Evolutionary conservation across 768 basidiomycete genomes (phyloP), one percentile per base, ranked within the genome.

Genomic region (Auricularia sp.): DNA sequence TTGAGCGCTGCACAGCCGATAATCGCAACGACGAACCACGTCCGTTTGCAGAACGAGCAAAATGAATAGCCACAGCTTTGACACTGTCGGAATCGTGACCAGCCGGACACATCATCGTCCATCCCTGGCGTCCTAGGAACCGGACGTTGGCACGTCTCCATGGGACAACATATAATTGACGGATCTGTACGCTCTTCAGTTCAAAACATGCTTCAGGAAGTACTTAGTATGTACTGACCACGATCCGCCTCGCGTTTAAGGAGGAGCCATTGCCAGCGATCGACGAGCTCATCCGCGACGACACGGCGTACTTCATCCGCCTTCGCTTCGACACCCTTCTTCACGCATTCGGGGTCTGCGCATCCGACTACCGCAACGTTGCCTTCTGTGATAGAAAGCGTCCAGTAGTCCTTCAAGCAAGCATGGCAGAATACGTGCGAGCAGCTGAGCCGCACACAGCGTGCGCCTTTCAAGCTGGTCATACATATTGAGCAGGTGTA

Each of bases 371-470:
- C 80, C 36, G 79, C 81, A 14, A 93, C 77, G 65, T 89, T 86
- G 6, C 94, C 94, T 71, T 95, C 92, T 61, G 75, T 77, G 63
- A 97, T 89, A 68, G 87, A 89, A 62, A 93, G 72, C 54, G 81
- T 80, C 93, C 93, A 97, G 72, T 90, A 94, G 62, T 89, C 87
- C 63, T 80, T 79, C 34, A 96, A 74, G 71, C 94, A 96, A 7
- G 81, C 73, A n/a, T 84, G 83, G 72, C 94, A 96, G 73, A 94
- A 95, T 13, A 94, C 82, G 73, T 95, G 94, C 1, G 75, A 74
- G 71, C 93, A 95, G 2, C 77, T 71, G 61, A 95, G 77, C 67
- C 83, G 80, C 16, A 94, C 70, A 72, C 92, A 94, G 68, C 84
- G 83, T 14, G 83, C 80, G 54, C 94, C 94, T 71, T 92, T 94